These are phyloP conservation scores for Plasmodium vinckei DNA, from an alignment of 169 alveolate species.

Conservation along the genomic window DNA sequence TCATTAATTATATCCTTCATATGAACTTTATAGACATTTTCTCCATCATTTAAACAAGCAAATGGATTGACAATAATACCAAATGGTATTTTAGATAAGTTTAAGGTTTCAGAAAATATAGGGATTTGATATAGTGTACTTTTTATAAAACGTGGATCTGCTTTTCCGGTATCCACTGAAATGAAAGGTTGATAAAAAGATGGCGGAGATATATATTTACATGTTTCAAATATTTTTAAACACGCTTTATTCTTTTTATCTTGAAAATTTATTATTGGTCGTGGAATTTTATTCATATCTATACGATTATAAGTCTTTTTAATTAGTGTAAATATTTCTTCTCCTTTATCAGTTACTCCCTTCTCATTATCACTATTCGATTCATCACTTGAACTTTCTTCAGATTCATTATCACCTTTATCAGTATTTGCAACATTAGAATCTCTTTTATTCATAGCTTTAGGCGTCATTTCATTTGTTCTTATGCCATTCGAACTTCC, in stretches of 20 bases:
- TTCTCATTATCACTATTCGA: slow-evolving; percentile 45
- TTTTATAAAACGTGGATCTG: slow-evolving; percentile 77
- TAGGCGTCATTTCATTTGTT: not conserved
- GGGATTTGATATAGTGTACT: slow-evolving; percentile 81
- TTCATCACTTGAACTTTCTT: slow-evolving; percentile 66
- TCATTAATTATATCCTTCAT: slow-evolving; percentile 79
- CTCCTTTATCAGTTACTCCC: slow-evolving; percentile 46
- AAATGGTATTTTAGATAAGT: slow-evolving; percentile 78
- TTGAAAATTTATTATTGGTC: slow-evolving; percentile 52
- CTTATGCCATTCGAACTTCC: not conserved
- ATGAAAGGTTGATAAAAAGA: slow-evolving; percentile 65
- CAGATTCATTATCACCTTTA: slow-evolving; percentile 23
- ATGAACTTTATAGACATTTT: slow-evolving; percentile 76
- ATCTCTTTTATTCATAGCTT: not conserved
- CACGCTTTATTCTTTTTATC: slow-evolving; percentile 38
- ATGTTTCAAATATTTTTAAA: slow-evolving; percentile 62
- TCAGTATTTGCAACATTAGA: not conserved
- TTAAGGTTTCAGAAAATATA: slow-evolving; percentile 79
- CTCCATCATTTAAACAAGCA: slow-evolving; percentile 79
- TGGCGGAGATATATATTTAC: slow-evolving; percentile 73
- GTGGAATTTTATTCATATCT: slow-evolving; percentile 70
- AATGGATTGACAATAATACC: slow-evolving; percentile 85
- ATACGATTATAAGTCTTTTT: slow-evolving; percentile 61
- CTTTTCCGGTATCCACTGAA: slow-evolving; percentile 79
- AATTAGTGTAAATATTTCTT: slow-evolving; percentile 48